Evolutionary conservation across 139 green algal species (phyloP).

Genomic region (Chlorella sp.): DNA sequence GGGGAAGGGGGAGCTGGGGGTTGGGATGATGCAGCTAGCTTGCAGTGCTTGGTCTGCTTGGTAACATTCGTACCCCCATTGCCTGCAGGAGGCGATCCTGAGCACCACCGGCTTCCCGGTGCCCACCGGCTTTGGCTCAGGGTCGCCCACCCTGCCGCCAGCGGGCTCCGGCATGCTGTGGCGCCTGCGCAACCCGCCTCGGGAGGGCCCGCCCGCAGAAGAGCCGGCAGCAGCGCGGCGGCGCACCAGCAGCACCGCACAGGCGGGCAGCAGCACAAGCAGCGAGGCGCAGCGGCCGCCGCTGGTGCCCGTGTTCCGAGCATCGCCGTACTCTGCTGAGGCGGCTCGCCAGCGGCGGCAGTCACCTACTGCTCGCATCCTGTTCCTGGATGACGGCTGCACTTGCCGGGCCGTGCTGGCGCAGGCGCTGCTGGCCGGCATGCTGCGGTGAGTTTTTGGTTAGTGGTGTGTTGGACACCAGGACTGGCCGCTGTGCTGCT

Average conservation of each 20-base stretch:
- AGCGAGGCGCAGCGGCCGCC: not conserved
- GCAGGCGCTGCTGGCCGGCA: conserved; percentile 37
- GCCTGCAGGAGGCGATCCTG: conserved; percentile 4
- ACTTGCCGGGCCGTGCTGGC: conserved; percentile 49
- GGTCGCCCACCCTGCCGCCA: not conserved
- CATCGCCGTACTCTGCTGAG: conserved; percentile 42
- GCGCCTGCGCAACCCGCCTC: not conserved
- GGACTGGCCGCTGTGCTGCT: too few species aligned
- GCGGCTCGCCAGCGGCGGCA: conserved; percentile 12
- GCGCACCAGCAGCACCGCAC: not conserved
- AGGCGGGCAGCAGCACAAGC: not conserved
- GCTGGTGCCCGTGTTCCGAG: conserved; percentile 35
- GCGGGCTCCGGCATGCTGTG: conserved; percentile 1
- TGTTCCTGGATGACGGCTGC: conserved; percentile 60
- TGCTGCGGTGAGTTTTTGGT: conserved; percentile 27
- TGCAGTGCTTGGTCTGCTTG: not conserved
- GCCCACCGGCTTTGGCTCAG: conserved; percentile 4
- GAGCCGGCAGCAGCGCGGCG: not conserved
- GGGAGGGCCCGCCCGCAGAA: not conserved
- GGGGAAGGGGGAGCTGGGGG: too few species aligned
- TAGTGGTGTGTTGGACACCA: too few species aligned
- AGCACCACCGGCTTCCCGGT: conserved; percentile 35
- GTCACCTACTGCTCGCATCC: conserved; percentile 28
- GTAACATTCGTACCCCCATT: not conserved
- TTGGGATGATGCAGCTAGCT: not conserved